Conservation (phyloP, 2,329 filamentous ascomycete species). For the Penicillium sp. region DNA sequence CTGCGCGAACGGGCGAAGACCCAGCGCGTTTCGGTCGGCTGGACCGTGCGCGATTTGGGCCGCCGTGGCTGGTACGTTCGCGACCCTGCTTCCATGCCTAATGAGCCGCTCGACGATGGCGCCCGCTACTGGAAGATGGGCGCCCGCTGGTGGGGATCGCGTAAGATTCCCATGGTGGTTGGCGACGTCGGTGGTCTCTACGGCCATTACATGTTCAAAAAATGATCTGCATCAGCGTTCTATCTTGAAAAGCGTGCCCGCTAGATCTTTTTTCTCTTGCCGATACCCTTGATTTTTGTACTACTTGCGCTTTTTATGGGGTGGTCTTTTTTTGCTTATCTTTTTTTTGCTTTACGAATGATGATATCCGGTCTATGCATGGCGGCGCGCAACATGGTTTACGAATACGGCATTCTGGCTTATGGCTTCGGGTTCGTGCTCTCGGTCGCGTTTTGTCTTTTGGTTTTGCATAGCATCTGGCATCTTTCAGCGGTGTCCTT, state of each 20-base stretch:
- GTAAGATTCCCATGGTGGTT: conserved; percentile 62
- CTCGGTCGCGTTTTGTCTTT: conserved; percentile 24
- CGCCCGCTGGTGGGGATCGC: conserved; percentile 80
- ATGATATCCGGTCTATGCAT: conserved; percentile 33
- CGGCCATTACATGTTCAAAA: conserved; percentile 62
- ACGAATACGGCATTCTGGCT: conserved; percentile 31
- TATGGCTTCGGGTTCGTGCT: conserved; percentile 30
- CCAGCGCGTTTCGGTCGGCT: conserved; percentile 60
- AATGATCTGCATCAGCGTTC: conserved; percentile 32
- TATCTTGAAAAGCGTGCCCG: conserved; percentile 19
- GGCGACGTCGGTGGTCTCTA: conserved; percentile 62
- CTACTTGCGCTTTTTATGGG: conserved; percentile 15
- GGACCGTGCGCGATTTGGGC: conserved; percentile 69
- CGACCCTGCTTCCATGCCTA: conserved; percentile 40
- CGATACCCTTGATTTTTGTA: conserved; percentile 25
- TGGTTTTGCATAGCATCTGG: conserved; percentile 30
- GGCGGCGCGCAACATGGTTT: conserved; percentile 30
- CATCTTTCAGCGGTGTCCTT: conserved; percentile 25
- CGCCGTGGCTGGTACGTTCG: conserved; percentile 69
- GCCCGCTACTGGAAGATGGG: conserved; percentile 78
- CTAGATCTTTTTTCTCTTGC: conserved; percentile 10
- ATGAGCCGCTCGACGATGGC: conserved; percentile 54
- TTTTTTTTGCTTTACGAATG: conserved; percentile 25
- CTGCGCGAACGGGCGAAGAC: conserved; percentile 65
- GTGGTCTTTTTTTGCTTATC: conserved; percentile 7